Evolutionary conservation across 2,329 filamentous ascomycete species (phyloP).

Genomic region (Pseudogymnoascus sp.): DNA sequence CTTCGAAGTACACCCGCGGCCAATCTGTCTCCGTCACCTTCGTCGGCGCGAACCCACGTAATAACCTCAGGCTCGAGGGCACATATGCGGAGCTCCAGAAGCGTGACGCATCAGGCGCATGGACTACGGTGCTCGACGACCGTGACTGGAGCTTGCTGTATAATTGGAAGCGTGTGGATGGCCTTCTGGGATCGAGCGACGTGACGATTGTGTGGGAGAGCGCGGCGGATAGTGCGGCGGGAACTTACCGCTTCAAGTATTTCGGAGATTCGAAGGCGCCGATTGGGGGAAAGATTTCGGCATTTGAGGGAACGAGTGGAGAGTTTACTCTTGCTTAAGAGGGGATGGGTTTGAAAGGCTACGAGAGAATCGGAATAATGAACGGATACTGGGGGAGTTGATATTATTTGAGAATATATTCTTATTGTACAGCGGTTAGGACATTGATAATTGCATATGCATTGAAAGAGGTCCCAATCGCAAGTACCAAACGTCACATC

Average conservation of each 20-base stretch:
- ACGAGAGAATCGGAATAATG: neutral
- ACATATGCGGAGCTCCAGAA: constrained; percentile 74
- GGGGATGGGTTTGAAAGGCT: neutral
- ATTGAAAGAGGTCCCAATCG: neutral
- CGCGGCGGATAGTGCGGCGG: constrained; percentile 49
- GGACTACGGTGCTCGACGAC: constrained; percentile 65
- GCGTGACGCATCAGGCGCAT: constrained; percentile 41
- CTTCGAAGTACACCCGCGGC: constrained; percentile 51
- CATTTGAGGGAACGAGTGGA: constrained; percentile 63
- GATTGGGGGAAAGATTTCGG: constrained; percentile 50
- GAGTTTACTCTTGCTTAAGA: constrained; percentile 36
- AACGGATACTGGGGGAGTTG: neutral
- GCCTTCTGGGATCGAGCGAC: constrained; percentile 65
- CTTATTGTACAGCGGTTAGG: neutral
- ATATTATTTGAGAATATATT: neutral
- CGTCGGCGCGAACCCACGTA: constrained; percentile 81
- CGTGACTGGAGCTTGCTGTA: constrained; percentile 78
- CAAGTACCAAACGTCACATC: too few species aligned
- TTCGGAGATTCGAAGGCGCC: constrained; percentile 73
- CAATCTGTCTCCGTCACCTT: constrained; percentile 61
- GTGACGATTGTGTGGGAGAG: constrained; percentile 78
- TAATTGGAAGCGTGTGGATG: constrained; percentile 67
- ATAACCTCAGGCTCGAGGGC: constrained; percentile 70
- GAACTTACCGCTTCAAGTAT: constrained; percentile 73
- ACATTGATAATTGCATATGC: neutral